Evolutionary conservation across 148 eudicot genomes (phyloP), one percentile per base, ranked within the genome.

Genomic region (Cornus kousa): DNA sequence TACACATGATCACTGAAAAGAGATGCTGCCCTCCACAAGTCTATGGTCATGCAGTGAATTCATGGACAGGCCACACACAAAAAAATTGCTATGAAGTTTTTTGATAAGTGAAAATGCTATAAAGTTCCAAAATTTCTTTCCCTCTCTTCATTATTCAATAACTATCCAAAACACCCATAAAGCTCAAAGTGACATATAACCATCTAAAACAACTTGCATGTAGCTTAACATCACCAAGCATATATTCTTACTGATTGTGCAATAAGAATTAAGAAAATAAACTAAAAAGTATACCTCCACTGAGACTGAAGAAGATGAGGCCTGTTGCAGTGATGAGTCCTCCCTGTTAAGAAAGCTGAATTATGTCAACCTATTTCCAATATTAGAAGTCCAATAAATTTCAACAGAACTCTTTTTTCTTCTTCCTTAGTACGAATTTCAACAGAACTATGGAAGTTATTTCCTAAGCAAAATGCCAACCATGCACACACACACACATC

Each of bases 231-330:
- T n/a, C 57, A 39, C 46, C 39, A 3, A 3, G 10, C 16, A 71
- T 71, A 9, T 40, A n/a, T 39, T 53, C 59, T 48, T 16, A 53
- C 19, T 53, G 14, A 53, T 53, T 53, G 4, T 53, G 59, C 59
- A 53, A 43, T 43, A 43, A 11, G 59, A 53, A 12, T 12, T 53
- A 0, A 53, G 59, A 53, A 53, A 53, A 12, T 28, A 53, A 65
- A 70, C 35, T 22, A 46, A 7, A 39, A 9, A 35, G 20, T 14
- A 68, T 81, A 86, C 89, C 89, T 86, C 85, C 23, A 53, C 31
- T 12, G 78, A 74, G n/a, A 67, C 71, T 53, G 85, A 84, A 67
- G 81, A 79, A 46, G 89, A 74, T 55, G 83, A 79, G 67, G 75
- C 55, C 59, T 77, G 85, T 69, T 28, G 81, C 62, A 37, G 68